Percentiles rank a stretch among this genome's conserved stretches.
Evolutionary conservation across 768 basidiomycete genomes (phyloP).

Genomic region (Coprinellus micaceus): DNA sequence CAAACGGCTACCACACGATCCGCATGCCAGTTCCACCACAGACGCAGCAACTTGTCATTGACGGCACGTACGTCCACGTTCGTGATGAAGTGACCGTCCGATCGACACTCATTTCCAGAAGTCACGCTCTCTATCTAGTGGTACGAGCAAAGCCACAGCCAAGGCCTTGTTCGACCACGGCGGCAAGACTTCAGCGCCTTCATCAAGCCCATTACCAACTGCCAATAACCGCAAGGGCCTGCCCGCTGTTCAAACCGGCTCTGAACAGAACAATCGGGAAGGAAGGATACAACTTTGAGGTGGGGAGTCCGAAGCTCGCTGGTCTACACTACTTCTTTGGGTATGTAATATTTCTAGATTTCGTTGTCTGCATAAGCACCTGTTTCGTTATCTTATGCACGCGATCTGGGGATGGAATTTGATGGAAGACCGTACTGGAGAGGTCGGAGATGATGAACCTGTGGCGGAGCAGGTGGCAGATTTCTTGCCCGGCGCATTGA

Average conservation of each 20-base stretch:
- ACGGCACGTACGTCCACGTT: conserved; percentile 91
- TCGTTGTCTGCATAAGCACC: conserved; percentile 67
- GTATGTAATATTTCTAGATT: conserved; percentile 41
- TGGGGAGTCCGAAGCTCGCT: conserved; percentile 78
- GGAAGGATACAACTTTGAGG: conserved; percentile 97
- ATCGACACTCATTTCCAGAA: conserved; percentile 44
- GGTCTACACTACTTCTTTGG: conserved; percentile 34
- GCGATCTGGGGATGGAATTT: too few relatives aligned
- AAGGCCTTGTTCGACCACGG: conserved; percentile 84
- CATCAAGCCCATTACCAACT: conserved; percentile 79
- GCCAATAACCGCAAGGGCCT: conserved; percentile 81
- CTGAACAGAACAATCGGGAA: conserved; percentile 69
- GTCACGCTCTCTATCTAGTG: conserved; percentile 85
- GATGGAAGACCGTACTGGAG: conserved; percentile 64
- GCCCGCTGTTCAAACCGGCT: conserved; percentile 88
- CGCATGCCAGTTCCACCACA: conserved; percentile 91
- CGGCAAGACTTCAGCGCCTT: conserved; percentile 91
- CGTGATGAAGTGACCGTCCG: conserved; percentile 19
- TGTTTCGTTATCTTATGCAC: too few relatives aligned
- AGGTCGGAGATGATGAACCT: conserved; percentile 62
- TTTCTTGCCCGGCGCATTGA: conserved; percentile 32
- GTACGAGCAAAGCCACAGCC: too few relatives aligned
- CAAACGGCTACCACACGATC: conserved; percentile 87
- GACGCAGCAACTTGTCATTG: conserved; percentile 88
- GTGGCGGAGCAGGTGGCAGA: conserved; percentile 60